Conservation (phyloP, 768 basidiomycete genomes). For the Kwoniella bestiolae region DNA sequence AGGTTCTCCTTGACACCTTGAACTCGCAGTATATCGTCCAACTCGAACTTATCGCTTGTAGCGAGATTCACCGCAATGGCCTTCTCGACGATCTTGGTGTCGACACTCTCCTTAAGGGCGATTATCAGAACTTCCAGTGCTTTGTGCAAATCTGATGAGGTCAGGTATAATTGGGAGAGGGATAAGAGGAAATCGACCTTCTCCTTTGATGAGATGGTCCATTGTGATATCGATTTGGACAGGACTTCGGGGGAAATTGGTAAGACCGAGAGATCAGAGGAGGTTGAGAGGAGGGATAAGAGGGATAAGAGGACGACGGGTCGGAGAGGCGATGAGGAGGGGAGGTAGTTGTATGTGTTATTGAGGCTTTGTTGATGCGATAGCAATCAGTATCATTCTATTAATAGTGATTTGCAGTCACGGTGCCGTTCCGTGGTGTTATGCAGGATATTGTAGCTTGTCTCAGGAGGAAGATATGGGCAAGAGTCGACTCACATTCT, state of each 20-base stretch:
- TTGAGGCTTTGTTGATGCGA: constrained; percentile 38
- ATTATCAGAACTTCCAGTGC: constrained; percentile 43
- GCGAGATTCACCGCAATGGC: constrained; percentile 43
- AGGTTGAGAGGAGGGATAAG: constrained; percentile 45
- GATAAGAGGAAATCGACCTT: constrained; percentile 47
- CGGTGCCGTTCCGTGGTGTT: too few relatives aligned
- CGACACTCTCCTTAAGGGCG: constrained; percentile 30
- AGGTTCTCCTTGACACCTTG: constrained; percentile 39
- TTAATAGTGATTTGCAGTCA: too few relatives aligned
- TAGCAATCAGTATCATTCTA: too few relatives aligned
- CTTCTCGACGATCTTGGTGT: constrained; percentile 37
- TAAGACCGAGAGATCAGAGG: constrained; percentile 42
- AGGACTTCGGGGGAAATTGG: constrained; percentile 42
- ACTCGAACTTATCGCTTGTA: constrained; percentile 39
- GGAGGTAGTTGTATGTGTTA: constrained; percentile 56
- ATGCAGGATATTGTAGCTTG: too few relatives aligned
- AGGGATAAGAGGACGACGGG: constrained; percentile 47
- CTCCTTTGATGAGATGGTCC: constrained; percentile 45
- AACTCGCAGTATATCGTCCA: constrained; percentile 41
- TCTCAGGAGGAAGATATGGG: too few relatives aligned
- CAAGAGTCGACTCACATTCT: constrained; percentile 53
- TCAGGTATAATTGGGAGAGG: constrained; percentile 46
- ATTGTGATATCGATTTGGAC: constrained; percentile 34
- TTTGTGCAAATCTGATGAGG: constrained; percentile 29
- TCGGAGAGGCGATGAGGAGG: constrained; percentile 48